A percentile compares a stretch with the other conserved stretches of the same genome.
These are phyloP conservation scores for Lipomyces mesembrius DNA, from an alignment of 805 yeast species.

Conservation along the genomic window DNA sequence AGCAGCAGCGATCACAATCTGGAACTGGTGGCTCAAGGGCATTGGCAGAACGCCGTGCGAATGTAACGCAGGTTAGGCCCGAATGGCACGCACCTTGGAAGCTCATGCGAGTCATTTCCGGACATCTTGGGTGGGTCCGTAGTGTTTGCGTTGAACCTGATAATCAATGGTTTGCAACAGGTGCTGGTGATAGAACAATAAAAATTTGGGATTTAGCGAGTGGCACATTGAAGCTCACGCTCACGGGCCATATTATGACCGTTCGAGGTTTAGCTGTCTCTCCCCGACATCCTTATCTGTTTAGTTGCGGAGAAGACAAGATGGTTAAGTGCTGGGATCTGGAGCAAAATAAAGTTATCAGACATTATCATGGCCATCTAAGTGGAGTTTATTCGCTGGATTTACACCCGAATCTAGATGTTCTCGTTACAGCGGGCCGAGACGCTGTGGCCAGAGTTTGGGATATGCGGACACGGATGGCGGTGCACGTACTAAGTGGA, in stretches of 20 bases:
- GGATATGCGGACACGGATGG: conserved; percentile 84
- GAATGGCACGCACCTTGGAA: conserved; percentile 70
- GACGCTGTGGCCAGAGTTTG: conserved; percentile 87
- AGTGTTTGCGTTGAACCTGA: conserved; percentile 82
- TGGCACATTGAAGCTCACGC: conserved; percentile 68
- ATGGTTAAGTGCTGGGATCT: conserved; percentile 95
- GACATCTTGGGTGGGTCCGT: conserved; percentile 93
- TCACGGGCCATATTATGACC: conserved; percentile 91
- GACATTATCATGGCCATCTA: conserved; percentile 93
- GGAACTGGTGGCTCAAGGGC: conserved; percentile 19
- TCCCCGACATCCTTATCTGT: conserved; percentile 79
- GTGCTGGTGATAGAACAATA: conserved; percentile 84
- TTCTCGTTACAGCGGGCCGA: conserved; percentile 84
- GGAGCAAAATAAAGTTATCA: conserved; percentile 76
- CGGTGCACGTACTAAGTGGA: conserved; percentile 78
- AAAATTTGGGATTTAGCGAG: conserved; percentile 88
- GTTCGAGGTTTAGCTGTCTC: conserved; percentile 79
- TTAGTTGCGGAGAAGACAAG: conserved; percentile 92
- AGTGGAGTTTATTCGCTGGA: conserved; percentile 86
- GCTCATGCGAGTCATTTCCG: conserved; percentile 72
- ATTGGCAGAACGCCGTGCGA: conserved; percentile 28
- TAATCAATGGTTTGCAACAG: conserved; percentile 90
- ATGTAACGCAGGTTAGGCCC: conserved; percentile 38
- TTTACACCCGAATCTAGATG: conserved; percentile 83
- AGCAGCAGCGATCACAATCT: conserved; percentile 10